Conservation (phyloP, 1,139 yeast species). For the Candida sojae region DNA sequence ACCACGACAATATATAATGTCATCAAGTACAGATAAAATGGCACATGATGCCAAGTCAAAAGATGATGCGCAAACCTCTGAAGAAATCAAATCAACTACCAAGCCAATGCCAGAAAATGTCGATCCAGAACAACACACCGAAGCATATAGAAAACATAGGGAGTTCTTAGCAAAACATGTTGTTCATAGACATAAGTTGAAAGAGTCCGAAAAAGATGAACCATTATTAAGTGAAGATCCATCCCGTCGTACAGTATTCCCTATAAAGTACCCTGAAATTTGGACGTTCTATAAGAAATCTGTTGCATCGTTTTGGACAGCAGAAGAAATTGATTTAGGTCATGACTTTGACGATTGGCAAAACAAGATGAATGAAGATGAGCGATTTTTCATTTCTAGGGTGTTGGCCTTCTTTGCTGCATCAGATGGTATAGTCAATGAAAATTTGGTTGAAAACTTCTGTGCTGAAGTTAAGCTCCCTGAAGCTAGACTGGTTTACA, state of each 20-base stretch:
- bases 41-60: constrained; percentile 48
- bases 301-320: constrained; percentile 99
- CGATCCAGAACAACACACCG: constrained; percentile 18
- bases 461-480: constrained; percentile 96
- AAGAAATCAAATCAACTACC: constrained; percentile 20
- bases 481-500: constrained; percentile 88
- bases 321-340: constrained; percentile 95
- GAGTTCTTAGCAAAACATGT: constrained; percentile 60
- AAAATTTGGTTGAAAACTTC: constrained; percentile 94
- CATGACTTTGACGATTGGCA: constrained; percentile 94
- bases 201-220: constrained; percentile 81
- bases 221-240: constrained; percentile 86
- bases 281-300: constrained; percentile 99
- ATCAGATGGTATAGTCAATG: constrained; percentile 96
- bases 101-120: constrained; percentile 13
- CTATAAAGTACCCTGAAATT: constrained; percentile 95
- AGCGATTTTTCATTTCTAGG: constrained; percentile 85
- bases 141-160: constrained; percentile 39
- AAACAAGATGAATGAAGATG: constrained; percentile 78
- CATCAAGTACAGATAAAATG: constrained; percentile 34
- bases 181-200: constrained; percentile 70
- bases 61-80: constrained; percentile 34
- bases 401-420: constrained; percentile 98
- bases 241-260: constrained; percentile 91
- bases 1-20: not conserved